Base-by-base conservation (phyloP, 2,329 filamentous ascomycete genomes). In the Penicillium concentricum region DNA sequence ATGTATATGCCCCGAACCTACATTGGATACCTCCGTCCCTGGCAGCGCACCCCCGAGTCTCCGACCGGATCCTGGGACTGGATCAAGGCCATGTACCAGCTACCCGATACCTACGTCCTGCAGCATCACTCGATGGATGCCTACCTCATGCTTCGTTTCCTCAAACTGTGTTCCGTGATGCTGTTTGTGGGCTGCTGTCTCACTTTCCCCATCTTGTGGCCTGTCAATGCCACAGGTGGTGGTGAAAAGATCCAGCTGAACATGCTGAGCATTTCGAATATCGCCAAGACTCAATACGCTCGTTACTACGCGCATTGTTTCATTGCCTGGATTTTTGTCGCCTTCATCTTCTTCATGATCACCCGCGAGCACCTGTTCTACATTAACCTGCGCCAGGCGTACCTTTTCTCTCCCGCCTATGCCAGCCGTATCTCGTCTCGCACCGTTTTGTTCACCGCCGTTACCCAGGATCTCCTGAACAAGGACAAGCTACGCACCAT, bases 41-140 rank as follows among this genome's bases (percentile, higher is more conserved):
- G 74, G 66, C 79, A 86, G 59, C 84, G 86, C 34, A 84, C 82
- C 13, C 85, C 85, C 22, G 69, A 78, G 2, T 78, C 88, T 0
- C 84, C 87, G 3, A 79, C 71, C 26, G 87, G 88, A 52, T 71
- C 86, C 44, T 77, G 89, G 66, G 84, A 88, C 64, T 92, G 89
- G 89, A 74, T 91, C 56, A 75, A 76, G 10, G 78, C 82, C 13
- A 89, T 91, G 75, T 88, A 84, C 77, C 83, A 82, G 65, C 73
- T 86, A 20, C 80, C 83, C 4, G 92, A 97, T 71, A 86, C 87
- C 39, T 91, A 90, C 69, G 85, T 92, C 26, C 84, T 97, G 22
- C 90, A 94, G 68, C 91, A 96, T 77, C 91, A 93, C 72, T 95
- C 92, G 0, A 84, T 99, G 61, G 93, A 99, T 72, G 90, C 89